Evolutionary conservation across 2,329 filamentous ascomycete genomes (phyloP).

Genomic region (Cytospora schulzeri): DNA sequence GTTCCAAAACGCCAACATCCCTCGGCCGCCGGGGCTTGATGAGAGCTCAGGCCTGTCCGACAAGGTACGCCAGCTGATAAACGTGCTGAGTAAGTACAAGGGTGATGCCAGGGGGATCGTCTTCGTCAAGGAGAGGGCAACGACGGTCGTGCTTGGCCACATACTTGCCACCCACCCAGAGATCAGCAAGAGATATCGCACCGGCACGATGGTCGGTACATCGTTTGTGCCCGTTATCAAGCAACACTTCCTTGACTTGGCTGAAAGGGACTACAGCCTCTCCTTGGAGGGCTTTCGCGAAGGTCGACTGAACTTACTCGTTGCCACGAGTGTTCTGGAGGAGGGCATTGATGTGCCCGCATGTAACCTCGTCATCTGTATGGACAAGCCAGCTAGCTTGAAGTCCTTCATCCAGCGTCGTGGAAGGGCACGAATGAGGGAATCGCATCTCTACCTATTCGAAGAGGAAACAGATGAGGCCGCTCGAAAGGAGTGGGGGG

Average conservation of each 20-base stretch:
- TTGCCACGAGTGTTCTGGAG: slow-evolving; percentile 66
- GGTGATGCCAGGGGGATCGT: slow-evolving; percentile 60
- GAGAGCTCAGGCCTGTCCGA: slow-evolving; percentile 46
- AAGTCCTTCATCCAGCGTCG: slow-evolving; percentile 62
- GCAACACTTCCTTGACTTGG: slow-evolving; percentile 43
- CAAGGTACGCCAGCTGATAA: slow-evolving; percentile 60
- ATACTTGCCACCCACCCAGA: slow-evolving; percentile 57
- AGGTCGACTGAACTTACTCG: slow-evolving; percentile 57
- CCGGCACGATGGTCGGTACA: slow-evolving; percentile 59
- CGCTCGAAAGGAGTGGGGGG: slow-evolving; percentile 56
- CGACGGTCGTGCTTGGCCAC: slow-evolving; percentile 60
- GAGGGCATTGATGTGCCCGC: slow-evolving; percentile 70
- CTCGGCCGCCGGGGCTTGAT: neutral
- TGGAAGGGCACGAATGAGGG: slow-evolving; percentile 53
- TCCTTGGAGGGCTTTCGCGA: slow-evolving; percentile 54
- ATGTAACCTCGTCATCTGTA: slow-evolving; percentile 64
- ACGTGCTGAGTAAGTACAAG: slow-evolving; percentile 48
- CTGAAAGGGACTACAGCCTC: slow-evolving; percentile 39
- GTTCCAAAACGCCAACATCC: slow-evolving; percentile 35
- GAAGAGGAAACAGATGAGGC: slow-evolving; percentile 36
- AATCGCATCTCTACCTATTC: slow-evolving; percentile 55
- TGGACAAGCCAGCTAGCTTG: slow-evolving; percentile 51
- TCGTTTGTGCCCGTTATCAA: slow-evolving; percentile 43
- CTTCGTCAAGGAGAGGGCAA: slow-evolving; percentile 66
- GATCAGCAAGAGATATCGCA: slow-evolving; percentile 48